phyloP scores from a whole-genome alignment of 2,329 filamentous ascomycete species.

The Talaromyces sp. region DNA sequence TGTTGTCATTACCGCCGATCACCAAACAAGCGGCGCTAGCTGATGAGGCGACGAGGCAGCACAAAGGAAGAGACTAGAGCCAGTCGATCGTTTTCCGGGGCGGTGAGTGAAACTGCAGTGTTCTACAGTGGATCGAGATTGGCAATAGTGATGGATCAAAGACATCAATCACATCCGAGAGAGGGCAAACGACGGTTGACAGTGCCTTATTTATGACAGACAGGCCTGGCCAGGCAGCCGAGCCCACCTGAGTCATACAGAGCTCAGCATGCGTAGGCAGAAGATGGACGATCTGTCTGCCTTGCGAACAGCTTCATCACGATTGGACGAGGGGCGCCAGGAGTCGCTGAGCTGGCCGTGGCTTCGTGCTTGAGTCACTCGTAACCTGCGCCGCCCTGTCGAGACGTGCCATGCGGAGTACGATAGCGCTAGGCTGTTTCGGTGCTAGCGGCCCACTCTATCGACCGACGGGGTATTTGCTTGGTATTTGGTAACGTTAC shows the following conservation, averaged over 20 bases:
- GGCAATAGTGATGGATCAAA: neutral
- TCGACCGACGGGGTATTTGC: neutral
- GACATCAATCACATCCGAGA: neutral
- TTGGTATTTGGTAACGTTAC: neutral
- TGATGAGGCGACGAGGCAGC: neutral
- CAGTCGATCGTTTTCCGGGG: neutral
- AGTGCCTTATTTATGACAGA: neutral
- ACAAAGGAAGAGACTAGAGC: neutral
- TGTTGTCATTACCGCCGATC: neutral
- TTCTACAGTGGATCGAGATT: neutral
- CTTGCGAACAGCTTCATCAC: neutral
- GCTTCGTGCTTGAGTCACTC: neutral
- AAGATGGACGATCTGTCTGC: neutral
- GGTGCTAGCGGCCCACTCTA: neutral
- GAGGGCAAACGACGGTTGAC: neutral
- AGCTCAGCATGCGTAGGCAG: neutral
- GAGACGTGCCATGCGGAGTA: neutral
- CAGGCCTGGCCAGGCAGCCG: neutral
- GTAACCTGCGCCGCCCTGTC: neutral
- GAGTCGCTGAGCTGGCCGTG: neutral
- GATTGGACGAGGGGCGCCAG: neutral
- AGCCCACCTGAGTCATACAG: neutral
- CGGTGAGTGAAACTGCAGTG: neutral
- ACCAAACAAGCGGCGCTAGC: neutral
- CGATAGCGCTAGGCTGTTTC: neutral